Base-by-base conservation (phyloP, 345 rosid species). In the Tarenaya hassleriana region DNA sequence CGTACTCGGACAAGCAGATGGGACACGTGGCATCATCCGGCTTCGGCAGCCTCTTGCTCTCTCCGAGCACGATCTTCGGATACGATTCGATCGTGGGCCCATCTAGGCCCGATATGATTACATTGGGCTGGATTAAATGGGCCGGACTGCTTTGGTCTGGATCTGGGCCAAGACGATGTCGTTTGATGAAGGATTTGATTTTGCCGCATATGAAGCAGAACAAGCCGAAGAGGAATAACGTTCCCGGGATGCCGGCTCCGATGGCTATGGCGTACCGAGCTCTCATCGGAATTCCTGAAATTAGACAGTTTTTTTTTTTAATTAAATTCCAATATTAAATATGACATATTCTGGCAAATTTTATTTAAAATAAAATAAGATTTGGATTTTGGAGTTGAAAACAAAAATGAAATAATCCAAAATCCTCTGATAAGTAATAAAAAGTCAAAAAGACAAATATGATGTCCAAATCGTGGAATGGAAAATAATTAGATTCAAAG, bases 241-340 rank as follows among this genome's bases (percentile, higher is more conserved):
- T 4, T 35, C 58, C 50, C 1, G 90, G 96, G 9, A 88, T 51
- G 41, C 94, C 88, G 1, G 70, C 90, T 1, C 78, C 84, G 0
- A 77, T 47, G 3, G 69, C 62, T 20, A 82, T 62, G 8, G 80
- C 82, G 21, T 75, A 76, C 4, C 75, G 61, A 10, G 77, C 85
- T 10, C 35, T 37, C 53, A 56, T 69, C 0, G 85, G 75, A 4
- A 79, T 46, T 55, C 52, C 90, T 80, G 69, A 12, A 27, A 16
- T 29, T 7, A 34, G 1, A 24, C 5, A n/a, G n/a, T n/a, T n/a
- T n/a, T n/a, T n/a, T n/a, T n/a, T n/a, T n/a, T n/a, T n/a, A n/a
- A n/a, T n/a, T n/a, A n/a, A n/a, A n/a, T n/a, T n/a, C n/a, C n/a
- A n/a, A n/a, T n/a, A n/a, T n/a, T n/a, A n/a, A n/a, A n/a, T n/a